phyloP scores from a whole-genome alignment of 2,329 filamentous ascomycete genomes.

The Penicillium sp. region DNA sequence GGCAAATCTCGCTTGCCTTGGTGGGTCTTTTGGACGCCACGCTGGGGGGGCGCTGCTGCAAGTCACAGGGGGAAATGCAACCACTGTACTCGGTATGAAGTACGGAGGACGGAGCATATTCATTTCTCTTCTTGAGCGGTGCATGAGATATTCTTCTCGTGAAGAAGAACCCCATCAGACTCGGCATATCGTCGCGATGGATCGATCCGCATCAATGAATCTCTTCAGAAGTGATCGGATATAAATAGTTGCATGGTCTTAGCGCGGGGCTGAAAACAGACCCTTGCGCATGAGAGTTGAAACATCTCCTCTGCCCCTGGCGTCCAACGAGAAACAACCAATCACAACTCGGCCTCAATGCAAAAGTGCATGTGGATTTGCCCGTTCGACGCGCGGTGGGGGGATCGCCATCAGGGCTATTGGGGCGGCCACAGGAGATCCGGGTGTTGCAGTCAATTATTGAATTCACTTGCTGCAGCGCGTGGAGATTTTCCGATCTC shows the following conservation, averaged over 20 bases:
- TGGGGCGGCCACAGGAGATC: conserved; percentile 18
- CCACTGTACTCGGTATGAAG: not conserved
- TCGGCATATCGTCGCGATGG: no score
- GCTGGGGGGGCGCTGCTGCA: conserved; percentile 16
- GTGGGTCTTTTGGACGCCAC: conserved; percentile 21
- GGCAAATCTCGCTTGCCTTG: conserved; percentile 21
- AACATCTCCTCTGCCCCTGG: conserved; percentile 17
- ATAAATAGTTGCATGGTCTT: conserved; percentile 19
- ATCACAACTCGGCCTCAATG: conserved; percentile 12
- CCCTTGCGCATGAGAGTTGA: conserved; percentile 12
- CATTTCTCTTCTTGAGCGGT: no score
- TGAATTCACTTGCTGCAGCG: conserved; percentile 1
- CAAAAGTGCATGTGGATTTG: conserved; percentile 14
- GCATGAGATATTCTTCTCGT: no score
- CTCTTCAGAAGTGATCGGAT: conserved; percentile 21
- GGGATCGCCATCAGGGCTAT: conserved; percentile 18
- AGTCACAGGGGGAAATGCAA: conserved; percentile 12
- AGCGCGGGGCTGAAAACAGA: conserved; percentile 11
- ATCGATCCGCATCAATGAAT: no score
- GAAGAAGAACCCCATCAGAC: no score
- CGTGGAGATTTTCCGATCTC: no score
- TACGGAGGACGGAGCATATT: no score
- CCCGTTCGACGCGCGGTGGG: conserved; percentile 11
- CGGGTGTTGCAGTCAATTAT: conserved; percentile 9
- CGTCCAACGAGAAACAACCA: conserved; percentile 13